Evolutionary conservation across 2,329 filamentous ascomycete species (phyloP), one percentile per base, ranked within the genome.

Genomic region (Arthrobotrys musiformis): DNA sequence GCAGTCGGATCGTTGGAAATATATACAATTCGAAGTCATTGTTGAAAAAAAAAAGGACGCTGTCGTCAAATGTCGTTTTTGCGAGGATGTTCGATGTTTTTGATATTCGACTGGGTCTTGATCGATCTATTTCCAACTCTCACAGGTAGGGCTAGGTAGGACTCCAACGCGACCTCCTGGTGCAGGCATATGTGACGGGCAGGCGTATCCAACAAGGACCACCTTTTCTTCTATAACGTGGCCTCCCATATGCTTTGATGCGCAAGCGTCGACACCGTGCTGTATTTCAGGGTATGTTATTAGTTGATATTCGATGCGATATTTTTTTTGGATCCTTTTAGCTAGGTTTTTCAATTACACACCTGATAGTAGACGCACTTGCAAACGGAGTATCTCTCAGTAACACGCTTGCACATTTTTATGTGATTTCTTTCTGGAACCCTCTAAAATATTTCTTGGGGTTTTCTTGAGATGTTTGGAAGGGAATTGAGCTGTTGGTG

Each of bases 361-460:
- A 74, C 70, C 54, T 91, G 88, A 86, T 94, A 93, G 86, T 97
- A 96, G 81, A 94, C 87, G 85, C 93, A 97, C 79, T 90, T 89
- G 87, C 93, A 97, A 69, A 91, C 92, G 68, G 93, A 90, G 86
- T 93, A 97, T 74, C 92, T 88, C 84, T 97, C 93, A 81, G 94
- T 86, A 78, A 97, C 85, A 85, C 94, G 92, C 82, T 93, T 94
- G 82, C 93, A 97, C 93, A 97, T 97, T 78, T 80, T 86, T 83
- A 74, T 35, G 17, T 54, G 46, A 44, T 68, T 58, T 42, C 13
- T 4, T 42, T 54, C 81, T 58, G 72, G 76, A 42, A 54, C 48
- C 48, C 17, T 70, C 44, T 44, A 22, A 42, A 28, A 40, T 17
- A 28, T 11, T 54, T 54, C 19, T 19, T 54, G 46, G 67, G n/a